phyloP scores from a whole-genome alignment of 345 rosid species.

The Rhizophora mangle region DNA sequence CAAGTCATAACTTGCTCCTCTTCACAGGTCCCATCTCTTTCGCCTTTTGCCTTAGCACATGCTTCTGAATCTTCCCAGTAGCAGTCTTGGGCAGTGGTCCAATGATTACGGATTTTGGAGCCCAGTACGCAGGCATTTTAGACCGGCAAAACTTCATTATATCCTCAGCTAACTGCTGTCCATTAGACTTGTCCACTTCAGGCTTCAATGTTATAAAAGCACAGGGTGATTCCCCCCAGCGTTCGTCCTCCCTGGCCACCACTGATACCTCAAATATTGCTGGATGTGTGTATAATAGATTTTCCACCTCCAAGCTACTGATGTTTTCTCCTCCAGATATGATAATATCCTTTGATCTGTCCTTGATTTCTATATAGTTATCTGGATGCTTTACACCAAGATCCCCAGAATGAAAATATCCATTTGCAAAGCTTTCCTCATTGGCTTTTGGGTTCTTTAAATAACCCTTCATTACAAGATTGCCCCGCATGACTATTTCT shows the following conservation, averaged over 20 bases:
- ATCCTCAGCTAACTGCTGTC: slow-evolving; percentile 47
- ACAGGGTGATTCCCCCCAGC: slow-evolving; percentile 95
- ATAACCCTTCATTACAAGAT: slow-evolving; percentile 86
- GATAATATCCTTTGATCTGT: slow-evolving; percentile 89
- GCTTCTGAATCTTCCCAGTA: slow-evolving; percentile 94
- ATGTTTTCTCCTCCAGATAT: slow-evolving; percentile 96
- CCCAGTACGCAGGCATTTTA: slow-evolving; percentile 89
- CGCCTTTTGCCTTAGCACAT: slow-evolving; percentile 67
- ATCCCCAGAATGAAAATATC: slow-evolving; percentile 93
- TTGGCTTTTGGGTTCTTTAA: slow-evolving; percentile 81
- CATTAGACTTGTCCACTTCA: slow-evolving; percentile 38
- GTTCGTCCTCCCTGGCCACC: slow-evolving; percentile 83
- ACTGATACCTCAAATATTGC: slow-evolving; percentile 81
- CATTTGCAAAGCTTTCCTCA: slow-evolving; percentile 72
- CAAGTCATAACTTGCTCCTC: slow-evolving; percentile 52
- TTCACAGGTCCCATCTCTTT: slow-evolving; percentile 75
- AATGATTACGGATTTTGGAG: slow-evolving; percentile 76
- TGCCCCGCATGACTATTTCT: slow-evolving; percentile 85
- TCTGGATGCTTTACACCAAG: slow-evolving; percentile 88
- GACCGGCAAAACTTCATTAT: slow-evolving; percentile 62
- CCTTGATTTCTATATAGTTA: slow-evolving; percentile 80
- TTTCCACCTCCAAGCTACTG: slow-evolving; percentile 84
- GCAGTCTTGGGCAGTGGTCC: slow-evolving; percentile 91
- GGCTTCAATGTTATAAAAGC: slow-evolving; percentile 79
- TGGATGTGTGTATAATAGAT: slow-evolving; percentile 62